These are phyloP conservation scores for Raffaelea arxii DNA, from an alignment of 2,329 filamentous ascomycete genomes.

Conservation along the genomic window DNA sequence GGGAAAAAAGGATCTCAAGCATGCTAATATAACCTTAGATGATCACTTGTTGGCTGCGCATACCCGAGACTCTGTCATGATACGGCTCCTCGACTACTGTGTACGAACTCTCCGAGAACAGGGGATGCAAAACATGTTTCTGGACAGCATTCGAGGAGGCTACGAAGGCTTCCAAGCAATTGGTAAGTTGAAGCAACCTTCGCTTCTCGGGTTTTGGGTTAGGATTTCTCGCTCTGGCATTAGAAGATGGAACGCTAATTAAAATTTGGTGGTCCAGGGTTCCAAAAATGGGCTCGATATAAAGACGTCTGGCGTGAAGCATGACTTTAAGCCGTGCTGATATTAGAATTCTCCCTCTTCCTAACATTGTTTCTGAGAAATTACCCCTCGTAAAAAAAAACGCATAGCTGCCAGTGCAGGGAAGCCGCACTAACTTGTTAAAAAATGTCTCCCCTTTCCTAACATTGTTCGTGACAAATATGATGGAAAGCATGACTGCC, in stretches of 20 bases:
- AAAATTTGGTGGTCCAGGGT: constrained; percentile 29
- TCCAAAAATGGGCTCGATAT: constrained; percentile 49
- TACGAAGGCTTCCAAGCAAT: constrained; percentile 40
- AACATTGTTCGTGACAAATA: too few species aligned
- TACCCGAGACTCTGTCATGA: constrained; percentile 38
- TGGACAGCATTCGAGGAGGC: constrained; percentile 44
- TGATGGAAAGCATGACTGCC: too few species aligned
- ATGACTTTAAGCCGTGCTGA: too few species aligned
- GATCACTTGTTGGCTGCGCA: constrained; percentile 32
- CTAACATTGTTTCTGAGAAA: too few species aligned
- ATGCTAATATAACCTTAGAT: constrained; percentile 21
- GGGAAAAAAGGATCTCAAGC: neutral
- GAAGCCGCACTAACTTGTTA: too few species aligned
- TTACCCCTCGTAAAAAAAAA: too few species aligned
- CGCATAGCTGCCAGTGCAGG: too few species aligned
- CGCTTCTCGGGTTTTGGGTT: too few species aligned
- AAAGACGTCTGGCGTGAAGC: constrained; percentile 41
- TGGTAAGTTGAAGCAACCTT: too few species aligned
- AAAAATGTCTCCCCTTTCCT: too few species aligned
- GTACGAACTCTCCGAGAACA: constrained; percentile 34
- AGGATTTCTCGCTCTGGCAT: neutral
- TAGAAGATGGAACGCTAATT: neutral
- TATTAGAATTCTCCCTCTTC: too few species aligned
- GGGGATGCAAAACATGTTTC: constrained; percentile 44
- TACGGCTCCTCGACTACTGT: constrained; percentile 44